Evolutionary conservation across 768 basidiomycete genomes (phyloP), one percentile per base, ranked within the genome.

Genomic region (Pluteus cervinus): DNA sequence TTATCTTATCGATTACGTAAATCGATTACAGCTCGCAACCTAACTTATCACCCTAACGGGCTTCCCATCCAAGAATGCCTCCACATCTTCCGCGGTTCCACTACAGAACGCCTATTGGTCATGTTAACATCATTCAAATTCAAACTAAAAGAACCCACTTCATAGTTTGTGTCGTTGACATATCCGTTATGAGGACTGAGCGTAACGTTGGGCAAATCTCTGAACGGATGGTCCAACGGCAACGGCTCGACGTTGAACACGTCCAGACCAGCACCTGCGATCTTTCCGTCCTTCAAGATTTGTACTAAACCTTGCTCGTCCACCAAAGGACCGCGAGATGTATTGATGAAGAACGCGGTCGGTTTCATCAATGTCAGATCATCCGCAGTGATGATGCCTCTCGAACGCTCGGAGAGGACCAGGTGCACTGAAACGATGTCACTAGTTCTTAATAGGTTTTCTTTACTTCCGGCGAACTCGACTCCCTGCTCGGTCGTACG

Each of bases 231-330:
- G 34, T 74, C 69, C 24, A 74, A 43, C 4, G 76, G 76, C 36
- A 81, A 55, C n/a, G 81, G 82, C 48, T 85, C 79, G 24, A 68
- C 49, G 31, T 80, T 79, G 49, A 71, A 83, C 1, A 84, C 81
- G 53, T 83, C 81, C 37, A 83, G 51, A 0, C 75, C 81, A 0
- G 73, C 80, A 0, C 77, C 81, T 3, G 68, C 66, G 24, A 83
- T 78, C 29, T 43, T 58, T 26, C 62, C 64, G 23, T 66, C 50
- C 39, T 63, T 52, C 41, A 82, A 50, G 2, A 61, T 64, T 4
- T 73, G 54, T 7, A 82, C 41, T 23, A 86, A 50, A 0, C 72
- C 81, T 0, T 35, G 44, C 46, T 82, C 81, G 37, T 83, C 73
- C 4, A 86, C 69, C 14, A 86, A 51, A 2, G 78, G 78, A 0